Evolutionary conservation across 805 yeast species (phyloP), one percentile per base, ranked within the genome.

Genomic region (Zygoascus biomembranicola): DNA sequence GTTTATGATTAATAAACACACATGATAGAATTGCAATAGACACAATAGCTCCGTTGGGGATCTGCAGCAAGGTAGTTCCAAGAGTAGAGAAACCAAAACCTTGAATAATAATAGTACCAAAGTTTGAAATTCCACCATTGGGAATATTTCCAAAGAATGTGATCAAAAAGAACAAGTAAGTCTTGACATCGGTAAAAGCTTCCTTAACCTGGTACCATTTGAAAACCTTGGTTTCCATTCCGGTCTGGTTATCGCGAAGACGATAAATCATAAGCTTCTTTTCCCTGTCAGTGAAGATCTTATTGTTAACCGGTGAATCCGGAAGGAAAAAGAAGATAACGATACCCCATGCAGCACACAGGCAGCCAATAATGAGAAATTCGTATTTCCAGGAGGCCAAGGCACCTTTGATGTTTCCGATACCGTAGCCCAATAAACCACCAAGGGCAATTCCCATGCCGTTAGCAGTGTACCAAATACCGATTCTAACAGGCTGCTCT

Each of bases 311-410:
- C 43, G 88, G 87, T 35, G 70, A 65, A 58, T 79, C 82, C 14
- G 87, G 87, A 49, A 84, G 62, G 64, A 78, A 79, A 52, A 78
- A 57, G 45, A 66, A 65, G 55, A 80, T 71, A 10, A 74, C 51
- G 10, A 76, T 51, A 5, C 85, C 86, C 14, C 79, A 61, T 10
- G 76, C 61, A 6, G 82, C 65, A 2, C 88, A 82, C 53, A 80
- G 72, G 8, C 73, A 63, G 14, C 94, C 95, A 43, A 79, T 75
- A 32, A 83, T 71, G 48, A 85, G 68, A 63, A 77, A 85, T 2
- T 82, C 64, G 13, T 79, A 64, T 61, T 77, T 80, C 90, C 90
- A 86, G 2, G 83, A 72, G 5, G 81, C 66, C 28, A 71, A 50
- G 41, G 32, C 53, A 41, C 50, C 60, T 32, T 49, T 51, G 49